A percentile compares a stretch with the other conserved stretches of the same genome.
phyloP scores from a whole-genome alignment of 2,329 filamentous ascomycete genomes.

The Paramyrothecium roridum region DNA sequence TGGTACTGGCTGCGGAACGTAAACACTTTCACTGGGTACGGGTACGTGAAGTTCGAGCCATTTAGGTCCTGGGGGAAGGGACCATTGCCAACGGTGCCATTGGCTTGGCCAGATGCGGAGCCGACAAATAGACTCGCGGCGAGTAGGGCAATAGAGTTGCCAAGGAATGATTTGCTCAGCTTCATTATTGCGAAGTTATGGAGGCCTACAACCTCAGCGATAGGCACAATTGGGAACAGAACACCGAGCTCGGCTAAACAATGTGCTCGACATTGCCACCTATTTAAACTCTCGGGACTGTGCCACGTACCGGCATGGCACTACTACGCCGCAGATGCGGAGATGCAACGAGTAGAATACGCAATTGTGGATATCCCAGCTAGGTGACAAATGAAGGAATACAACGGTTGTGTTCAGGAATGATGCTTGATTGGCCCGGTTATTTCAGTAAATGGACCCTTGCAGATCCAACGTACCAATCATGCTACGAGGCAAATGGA shows the following conservation, averaged over 20 bases:
- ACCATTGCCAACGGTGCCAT: constrained; percentile 28
- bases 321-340: not conserved
- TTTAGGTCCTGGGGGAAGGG: constrained; percentile 39
- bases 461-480: too few species aligned
- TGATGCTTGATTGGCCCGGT: too few species aligned
- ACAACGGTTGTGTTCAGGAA: too few species aligned
- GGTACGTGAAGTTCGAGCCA: constrained; percentile 51
- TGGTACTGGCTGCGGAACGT: constrained; percentile 43
- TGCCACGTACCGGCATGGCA: not conserved
- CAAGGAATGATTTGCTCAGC: not conserved
- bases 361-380: not conserved
- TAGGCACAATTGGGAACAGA: not conserved
- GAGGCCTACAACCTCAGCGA: not conserved
- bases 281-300: not conserved
- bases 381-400: too few species aligned
- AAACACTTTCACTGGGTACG: constrained; percentile 46
- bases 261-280: not conserved
- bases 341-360: not conserved
- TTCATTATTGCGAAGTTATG: not conserved
- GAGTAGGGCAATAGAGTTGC: constrained; percentile 6
- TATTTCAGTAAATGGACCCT: too few species aligned
- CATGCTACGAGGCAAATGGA: too few species aligned
- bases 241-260: not conserved
- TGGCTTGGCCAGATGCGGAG: constrained; percentile 19
- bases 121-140: constrained; percentile 11